Percentiles rank a stretch among this genome's conserved stretches.
Evolutionary conservation across 768 basidiomycete genomes (phyloP).

Genomic region (Mycena albidolilacea): DNA sequence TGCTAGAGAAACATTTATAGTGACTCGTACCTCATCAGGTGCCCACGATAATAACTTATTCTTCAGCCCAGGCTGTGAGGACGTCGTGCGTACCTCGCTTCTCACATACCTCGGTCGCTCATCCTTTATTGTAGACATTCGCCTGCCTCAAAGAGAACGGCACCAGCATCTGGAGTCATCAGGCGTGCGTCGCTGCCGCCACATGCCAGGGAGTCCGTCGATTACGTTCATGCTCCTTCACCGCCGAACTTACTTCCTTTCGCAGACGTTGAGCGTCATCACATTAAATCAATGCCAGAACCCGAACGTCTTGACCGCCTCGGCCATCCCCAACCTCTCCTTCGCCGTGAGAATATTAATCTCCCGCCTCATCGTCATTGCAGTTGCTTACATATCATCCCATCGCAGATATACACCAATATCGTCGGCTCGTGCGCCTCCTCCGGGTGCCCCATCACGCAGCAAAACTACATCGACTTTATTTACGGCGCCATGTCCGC

Average conservation of each 20-base stretch:
- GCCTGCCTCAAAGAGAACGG: not conserved
- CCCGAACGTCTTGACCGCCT: not conserved
- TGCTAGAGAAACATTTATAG: no score
- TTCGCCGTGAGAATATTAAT: not conserved
- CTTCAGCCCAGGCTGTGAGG: not conserved
- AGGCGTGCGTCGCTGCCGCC: slow-evolving; percentile 1
- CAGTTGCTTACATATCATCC: not conserved
- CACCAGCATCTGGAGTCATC: slow-evolving; percentile 1
- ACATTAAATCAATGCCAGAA: slow-evolving; percentile 9
- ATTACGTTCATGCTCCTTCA: no score
- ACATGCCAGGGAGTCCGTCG: slow-evolving; percentile 9
- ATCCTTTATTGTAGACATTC: no score
- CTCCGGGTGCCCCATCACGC: slow-evolving; percentile 37
- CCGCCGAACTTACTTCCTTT: not conserved
- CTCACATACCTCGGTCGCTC: no score
- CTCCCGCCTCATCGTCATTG: no score
- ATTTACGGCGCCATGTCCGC: slow-evolving; percentile 38
- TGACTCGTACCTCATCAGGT: no score
- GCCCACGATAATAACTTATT: no score
- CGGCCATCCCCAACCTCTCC: not conserved
- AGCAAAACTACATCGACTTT: slow-evolving; percentile 44
- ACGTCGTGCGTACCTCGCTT: not conserved
- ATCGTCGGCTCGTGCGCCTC: not conserved
- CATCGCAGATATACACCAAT: not conserved
- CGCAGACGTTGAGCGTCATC: not conserved